Percentiles rank a stretch among this genome's conserved stretches.
phyloP scores from a whole-genome alignment of 2,329 filamentous ascomycete genomes.

The Fusarium keratoplasticum region DNA sequence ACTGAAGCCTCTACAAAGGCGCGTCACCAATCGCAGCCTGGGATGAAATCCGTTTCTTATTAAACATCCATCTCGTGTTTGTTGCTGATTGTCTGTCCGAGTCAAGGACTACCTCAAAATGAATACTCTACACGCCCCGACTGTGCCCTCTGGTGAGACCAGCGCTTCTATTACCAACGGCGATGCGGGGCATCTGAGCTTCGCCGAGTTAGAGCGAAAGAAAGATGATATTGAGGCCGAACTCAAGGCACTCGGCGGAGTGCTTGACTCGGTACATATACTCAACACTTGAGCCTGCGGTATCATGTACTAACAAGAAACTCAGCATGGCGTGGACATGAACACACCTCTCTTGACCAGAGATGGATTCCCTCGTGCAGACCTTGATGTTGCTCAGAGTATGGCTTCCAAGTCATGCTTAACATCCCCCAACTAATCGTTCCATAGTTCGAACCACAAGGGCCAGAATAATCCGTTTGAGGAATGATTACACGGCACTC shows the following conservation, averaged over 20 bases:
- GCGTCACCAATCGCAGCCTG: conserved; percentile 39
- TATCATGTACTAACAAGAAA: conserved; percentile 33
- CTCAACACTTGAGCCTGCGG: not conserved
- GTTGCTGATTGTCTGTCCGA: not conserved
- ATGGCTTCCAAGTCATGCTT: conserved; percentile 49
- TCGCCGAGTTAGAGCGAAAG: conserved; percentile 83
- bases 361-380: conserved; percentile 92
- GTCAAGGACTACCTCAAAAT: conserved; percentile 50
- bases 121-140: conserved; percentile 69
- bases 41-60: conserved; percentile 3
- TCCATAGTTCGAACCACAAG: conserved; percentile 89
- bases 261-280: conserved; percentile 83
- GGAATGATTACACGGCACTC: conserved; percentile 92
- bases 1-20: conserved; percentile 17
- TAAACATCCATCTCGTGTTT: conserved; percentile 15
- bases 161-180: conserved; percentile 71
- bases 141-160: conserved; percentile 78
- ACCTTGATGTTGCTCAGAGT: conserved; percentile 97
- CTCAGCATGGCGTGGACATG: conserved; percentile 92
- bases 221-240: conserved; percentile 90
- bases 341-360: conserved; percentile 85
- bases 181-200: conserved; percentile 71
- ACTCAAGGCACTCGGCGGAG: conserved; percentile 83
- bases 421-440: conserved; percentile 24
- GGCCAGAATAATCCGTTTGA: conserved; percentile 86